A percentile compares a stretch with the other conserved stretches of the same genome.
Evolutionary conservation across 371 early-diverging fungal genomes (phyloP).

Genomic region (Mortierella sp.): DNA sequence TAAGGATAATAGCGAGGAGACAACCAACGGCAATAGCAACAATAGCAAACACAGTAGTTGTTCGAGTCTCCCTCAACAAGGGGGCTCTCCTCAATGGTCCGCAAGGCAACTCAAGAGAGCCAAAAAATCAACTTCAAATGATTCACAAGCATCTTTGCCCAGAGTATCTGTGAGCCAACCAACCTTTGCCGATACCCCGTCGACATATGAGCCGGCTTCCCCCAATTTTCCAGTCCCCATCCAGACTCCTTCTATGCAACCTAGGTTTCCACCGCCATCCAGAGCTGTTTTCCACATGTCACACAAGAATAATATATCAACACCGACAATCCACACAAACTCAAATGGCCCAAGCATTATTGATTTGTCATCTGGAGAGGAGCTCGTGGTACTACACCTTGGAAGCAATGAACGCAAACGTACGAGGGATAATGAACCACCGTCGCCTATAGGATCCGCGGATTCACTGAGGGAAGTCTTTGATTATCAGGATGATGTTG

Average conservation of each 20-base stretch:
- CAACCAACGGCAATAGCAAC: neutral
- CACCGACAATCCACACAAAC: conserved; percentile 3
- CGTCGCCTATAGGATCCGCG: neutral
- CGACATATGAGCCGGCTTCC: neutral
- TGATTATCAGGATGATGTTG: conserved; percentile 40
- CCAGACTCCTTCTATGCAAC: neutral
- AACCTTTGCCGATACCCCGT: neutral
- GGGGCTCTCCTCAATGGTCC: conserved; percentile 1
- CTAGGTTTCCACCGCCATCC: neutral
- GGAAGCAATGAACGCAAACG: conserved; percentile 48
- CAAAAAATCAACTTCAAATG: conserved; percentile 3
- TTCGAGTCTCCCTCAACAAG: neutral
- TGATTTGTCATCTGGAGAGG: conserved; percentile 56
- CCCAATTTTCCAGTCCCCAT: neutral
- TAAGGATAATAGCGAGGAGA: neutral
- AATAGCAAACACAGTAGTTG: neutral
- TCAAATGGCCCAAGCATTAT: conserved; percentile 46
- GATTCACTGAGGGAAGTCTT: conserved; percentile 27
- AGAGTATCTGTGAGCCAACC: neutral
- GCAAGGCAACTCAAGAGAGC: conserved; percentile 13
- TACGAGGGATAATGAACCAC: conserved; percentile 28
- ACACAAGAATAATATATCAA: conserved; percentile 2
- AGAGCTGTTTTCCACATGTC: neutral
- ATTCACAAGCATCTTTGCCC: neutral
- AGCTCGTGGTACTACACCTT: conserved; percentile 44